Evolutionary conservation across 2,329 filamentous ascomycete genomes (phyloP).

Genomic region (Stachybotrys echinatus): DNA sequence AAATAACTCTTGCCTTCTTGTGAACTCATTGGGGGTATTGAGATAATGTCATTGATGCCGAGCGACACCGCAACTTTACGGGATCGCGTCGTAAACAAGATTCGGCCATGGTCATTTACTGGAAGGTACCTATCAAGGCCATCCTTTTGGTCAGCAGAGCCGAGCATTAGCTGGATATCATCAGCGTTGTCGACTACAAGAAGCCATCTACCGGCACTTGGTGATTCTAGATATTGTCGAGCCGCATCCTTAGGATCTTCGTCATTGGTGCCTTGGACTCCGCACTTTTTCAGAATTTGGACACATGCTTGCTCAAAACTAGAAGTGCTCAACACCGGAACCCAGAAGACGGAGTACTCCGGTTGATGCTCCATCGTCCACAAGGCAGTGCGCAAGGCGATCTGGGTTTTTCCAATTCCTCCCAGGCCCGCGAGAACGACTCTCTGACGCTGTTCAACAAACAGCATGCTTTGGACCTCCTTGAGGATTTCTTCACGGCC

Average conservation of each 20-base stretch:
- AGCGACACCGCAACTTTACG: background rate
- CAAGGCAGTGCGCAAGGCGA: constrained; percentile 19
- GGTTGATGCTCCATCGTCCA: constrained; percentile 24
- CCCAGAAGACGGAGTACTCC: constrained; percentile 33
- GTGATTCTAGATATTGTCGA: constrained; percentile 20
- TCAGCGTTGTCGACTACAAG: constrained; percentile 40
- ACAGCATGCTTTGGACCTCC: too few relatives aligned
- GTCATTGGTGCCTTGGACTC: constrained; percentile 21
- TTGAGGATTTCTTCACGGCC: too few relatives aligned
- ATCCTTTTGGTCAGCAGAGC: background rate
- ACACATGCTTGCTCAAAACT: constrained; percentile 28
- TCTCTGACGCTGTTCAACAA: background rate
- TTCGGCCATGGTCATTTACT: background rate
- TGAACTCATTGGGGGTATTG: background rate
- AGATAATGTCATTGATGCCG: background rate
- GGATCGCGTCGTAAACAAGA: background rate
- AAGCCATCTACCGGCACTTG: constrained; percentile 26
- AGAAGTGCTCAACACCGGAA: constrained; percentile 25
- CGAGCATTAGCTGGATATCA: constrained; percentile 19
- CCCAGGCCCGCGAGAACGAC: constrained; percentile 14
- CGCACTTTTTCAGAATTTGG: constrained; percentile 22
- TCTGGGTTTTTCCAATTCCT: constrained; percentile 3
- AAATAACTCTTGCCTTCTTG: background rate
- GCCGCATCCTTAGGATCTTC: constrained; percentile 29
- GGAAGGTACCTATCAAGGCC: background rate